Evolutionary conservation across 164 flowering plant species (phyloP), one percentile per base, ranked within the genome.

Genomic region (Berberis thunbergii): DNA sequence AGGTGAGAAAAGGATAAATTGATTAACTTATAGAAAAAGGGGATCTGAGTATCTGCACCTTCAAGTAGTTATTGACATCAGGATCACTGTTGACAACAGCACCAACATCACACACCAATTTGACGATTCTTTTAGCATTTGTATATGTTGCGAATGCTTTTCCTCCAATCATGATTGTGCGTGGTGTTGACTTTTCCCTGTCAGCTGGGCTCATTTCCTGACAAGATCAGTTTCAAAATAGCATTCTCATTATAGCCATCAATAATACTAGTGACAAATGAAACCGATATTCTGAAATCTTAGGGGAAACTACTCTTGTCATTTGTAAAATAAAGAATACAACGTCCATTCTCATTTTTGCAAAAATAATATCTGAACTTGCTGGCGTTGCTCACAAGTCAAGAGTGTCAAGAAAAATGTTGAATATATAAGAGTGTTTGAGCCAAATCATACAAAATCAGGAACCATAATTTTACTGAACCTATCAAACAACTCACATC

Each of bases 111-210:
- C 79, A 79, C 66, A 91, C 97, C 67, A 95, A 75, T 76, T 86
- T 89, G 70, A 95, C 97, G 64, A 95, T 95, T 75, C 97, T 79
- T 78, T 89, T 95, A 41, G 99, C 99, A 81, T 91, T 95, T 46
- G 92, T 86, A 62, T 95, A 95, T 66, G 97, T 91, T 52, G 99
- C 97, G 78, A 91, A 91, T 70, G 99, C 99, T 73, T 95, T 95
- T 60, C 99, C 97, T 67, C 97, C 99, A 57, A 95, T 78, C 99
- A 95, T 87, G 61, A 95, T 75, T 45, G 97, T 89, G 42, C 99
- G 88, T 7, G 95, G 74, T 43, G 91, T 87, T 59, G 86, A 77
- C n/a, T 73, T 87, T 70, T 78, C 83, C 59, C 96, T 79, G 53
- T 89, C 90, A 62, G 86, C 86, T 38, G 87, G 81, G 69, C 80